These are phyloP conservation scores for Saturnispora bothae DNA, from an alignment of 805 yeast genomes.

Conservation along the genomic window DNA sequence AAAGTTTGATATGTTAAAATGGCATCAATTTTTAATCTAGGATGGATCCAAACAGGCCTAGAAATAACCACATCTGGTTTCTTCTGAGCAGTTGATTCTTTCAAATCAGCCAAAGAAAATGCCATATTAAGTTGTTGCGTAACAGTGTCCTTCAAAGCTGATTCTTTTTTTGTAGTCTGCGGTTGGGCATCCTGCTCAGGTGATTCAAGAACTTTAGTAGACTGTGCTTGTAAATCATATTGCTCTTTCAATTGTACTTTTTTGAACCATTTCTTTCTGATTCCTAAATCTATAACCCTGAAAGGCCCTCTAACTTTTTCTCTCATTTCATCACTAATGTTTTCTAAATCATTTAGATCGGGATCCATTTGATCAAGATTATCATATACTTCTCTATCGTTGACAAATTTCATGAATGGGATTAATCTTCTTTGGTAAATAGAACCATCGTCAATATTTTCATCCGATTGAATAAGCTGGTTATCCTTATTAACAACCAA, in stretches of 20 bases:
- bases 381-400: slow-evolving; percentile 22
- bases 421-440: slow-evolving; percentile 31
- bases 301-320: slow-evolving; percentile 26
- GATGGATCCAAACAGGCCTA: slow-evolving; percentile 27
- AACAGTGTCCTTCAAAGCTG: no score
- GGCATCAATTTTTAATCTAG: slow-evolving; percentile 24
- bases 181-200: no score
- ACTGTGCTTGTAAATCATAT: no score
- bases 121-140: background rate
- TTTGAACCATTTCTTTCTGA: no score
- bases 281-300: slow-evolving; percentile 12
- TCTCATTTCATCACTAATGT: slow-evolving; percentile 12
- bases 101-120: slow-evolving; percentile 1
- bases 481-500: slow-evolving; percentile 24
- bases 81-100: background rate
- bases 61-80: slow-evolving; percentile 15
- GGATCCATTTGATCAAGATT: slow-evolving; percentile 31
- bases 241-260: no score
- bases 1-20: slow-evolving; percentile 21
- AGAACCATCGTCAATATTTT: slow-evolving; percentile 6
- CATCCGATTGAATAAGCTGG: slow-evolving; percentile 12
- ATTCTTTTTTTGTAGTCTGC: no score
- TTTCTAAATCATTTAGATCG: slow-evolving; percentile 24
- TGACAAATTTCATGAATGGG: slow-evolving; percentile 33
- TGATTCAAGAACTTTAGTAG: no score